phyloP scores from a whole-genome alignment of 352 stramenopile species.

The Plasmopara muralis region DNA sequence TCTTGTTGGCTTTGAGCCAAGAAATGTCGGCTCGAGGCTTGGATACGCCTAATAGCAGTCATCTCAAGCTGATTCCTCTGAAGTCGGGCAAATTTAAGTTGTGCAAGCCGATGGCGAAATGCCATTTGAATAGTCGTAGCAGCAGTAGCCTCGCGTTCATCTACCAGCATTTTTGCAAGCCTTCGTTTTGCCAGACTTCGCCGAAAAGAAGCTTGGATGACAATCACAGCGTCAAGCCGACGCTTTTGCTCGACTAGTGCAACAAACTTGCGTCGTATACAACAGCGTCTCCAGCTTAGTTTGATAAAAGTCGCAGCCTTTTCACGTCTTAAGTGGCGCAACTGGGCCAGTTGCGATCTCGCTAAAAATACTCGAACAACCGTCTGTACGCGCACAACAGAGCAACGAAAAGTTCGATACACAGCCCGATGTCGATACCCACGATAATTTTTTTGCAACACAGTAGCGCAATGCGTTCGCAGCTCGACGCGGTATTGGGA shows the following conservation, averaged over 20 bases:
- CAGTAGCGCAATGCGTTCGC: conserved; percentile 25
- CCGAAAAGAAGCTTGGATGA: conserved; percentile 17
- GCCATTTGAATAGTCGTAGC: conserved; percentile 13
- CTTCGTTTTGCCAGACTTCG: conserved; percentile 18
- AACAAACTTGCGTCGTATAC: conserved; percentile 13
- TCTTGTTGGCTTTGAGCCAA: conserved; percentile 7
- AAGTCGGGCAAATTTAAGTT: conserved; percentile 6
- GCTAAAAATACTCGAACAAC: conserved; percentile 44
- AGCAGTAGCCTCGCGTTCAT: background rate
- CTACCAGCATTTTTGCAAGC: conserved; percentile 10
- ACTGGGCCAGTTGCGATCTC: conserved; percentile 24
- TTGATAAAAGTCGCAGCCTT: conserved; percentile 31
- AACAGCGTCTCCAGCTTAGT: conserved; percentile 22
- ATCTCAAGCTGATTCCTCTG: conserved; percentile 6
- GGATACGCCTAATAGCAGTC: conserved; percentile 12
- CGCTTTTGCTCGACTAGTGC: conserved; percentile 20
- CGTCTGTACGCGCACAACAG: conserved; percentile 32
- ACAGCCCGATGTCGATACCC: conserved; percentile 33
- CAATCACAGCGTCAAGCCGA: conserved; percentile 14
- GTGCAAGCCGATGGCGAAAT: conserved; percentile 13
- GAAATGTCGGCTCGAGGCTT: conserved; percentile 12
- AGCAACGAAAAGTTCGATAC: conserved; percentile 31
- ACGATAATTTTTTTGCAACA: conserved; percentile 42
- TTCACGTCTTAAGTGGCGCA: conserved; percentile 27
- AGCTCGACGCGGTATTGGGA: conserved; percentile 41